phyloP scores from a whole-genome alignment of 192 early-diverging fungal species.

The Thamnidium elegans region DNA sequence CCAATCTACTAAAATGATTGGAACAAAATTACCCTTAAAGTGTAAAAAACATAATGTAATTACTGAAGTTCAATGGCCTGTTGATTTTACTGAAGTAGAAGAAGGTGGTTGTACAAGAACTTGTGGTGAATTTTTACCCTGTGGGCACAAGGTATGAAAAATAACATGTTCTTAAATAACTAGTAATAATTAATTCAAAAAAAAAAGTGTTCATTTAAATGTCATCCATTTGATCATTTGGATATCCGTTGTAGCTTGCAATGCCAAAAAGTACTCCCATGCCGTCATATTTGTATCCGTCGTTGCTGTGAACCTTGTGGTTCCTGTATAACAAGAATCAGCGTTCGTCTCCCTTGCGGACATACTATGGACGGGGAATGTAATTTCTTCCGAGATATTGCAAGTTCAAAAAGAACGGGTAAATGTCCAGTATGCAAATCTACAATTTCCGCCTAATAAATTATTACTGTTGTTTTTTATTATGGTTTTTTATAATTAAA shows the following conservation, averaged over 20 bases:
- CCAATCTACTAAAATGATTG: constrained; percentile 29
- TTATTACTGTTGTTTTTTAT: too few species aligned
- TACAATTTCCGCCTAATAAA: too few species aligned
- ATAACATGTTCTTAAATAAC: constrained; percentile 5
- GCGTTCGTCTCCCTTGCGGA: too few species aligned
- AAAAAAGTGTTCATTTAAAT: constrained; percentile 27
- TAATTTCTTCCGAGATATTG: too few species aligned
- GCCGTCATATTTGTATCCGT: constrained; percentile 26
- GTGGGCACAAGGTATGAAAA: constrained; percentile 33
- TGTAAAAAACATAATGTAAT: constrained; percentile 40
- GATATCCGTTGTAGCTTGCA: constrained; percentile 20
- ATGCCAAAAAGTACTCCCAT: constrained; percentile 20
- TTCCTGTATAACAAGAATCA: too few species aligned
- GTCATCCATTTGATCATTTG: constrained; percentile 29
- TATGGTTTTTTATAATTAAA: too few species aligned
- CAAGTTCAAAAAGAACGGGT: too few species aligned
- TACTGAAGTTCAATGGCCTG: constrained; percentile 37
- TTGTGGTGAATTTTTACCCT: constrained; percentile 34
- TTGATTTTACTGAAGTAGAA: constrained; percentile 45
- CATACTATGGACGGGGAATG: too few species aligned
- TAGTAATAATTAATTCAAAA: constrained; percentile 1
- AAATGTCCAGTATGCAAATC: too few species aligned
- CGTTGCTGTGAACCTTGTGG: too few species aligned
- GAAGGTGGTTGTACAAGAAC: constrained; percentile 44
- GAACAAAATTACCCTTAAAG: constrained; percentile 37